A percentile compares a stretch with the other conserved stretches of the same genome.
Evolutionary conservation across 2,329 filamentous ascomycete genomes (phyloP).

Genomic region (Harringtonia lauricola): DNA sequence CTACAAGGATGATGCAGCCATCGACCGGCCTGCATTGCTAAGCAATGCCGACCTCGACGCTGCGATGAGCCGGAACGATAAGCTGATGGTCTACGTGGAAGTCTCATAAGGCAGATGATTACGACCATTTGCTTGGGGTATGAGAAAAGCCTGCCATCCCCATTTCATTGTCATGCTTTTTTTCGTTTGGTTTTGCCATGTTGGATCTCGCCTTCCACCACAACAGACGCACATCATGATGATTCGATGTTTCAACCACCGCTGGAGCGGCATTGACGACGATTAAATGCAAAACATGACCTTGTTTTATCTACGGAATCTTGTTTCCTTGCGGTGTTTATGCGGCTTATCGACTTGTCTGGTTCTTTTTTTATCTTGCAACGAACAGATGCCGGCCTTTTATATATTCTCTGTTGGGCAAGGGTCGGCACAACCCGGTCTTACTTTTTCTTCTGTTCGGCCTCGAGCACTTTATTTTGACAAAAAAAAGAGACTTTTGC

Average conservation of each 20-base stretch:
- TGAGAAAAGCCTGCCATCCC: no score
- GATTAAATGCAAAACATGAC: neutral
- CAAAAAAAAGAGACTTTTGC: neutral
- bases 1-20: slow-evolving; percentile 76
- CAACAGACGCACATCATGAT: no score
- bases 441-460: no score
- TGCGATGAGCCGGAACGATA: slow-evolving; percentile 75
- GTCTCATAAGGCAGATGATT: slow-evolving; percentile 24
- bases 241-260: neutral
- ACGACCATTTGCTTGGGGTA: no score
- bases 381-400: no score
- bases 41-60: slow-evolving; percentile 72
- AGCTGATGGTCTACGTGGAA: slow-evolving; percentile 68
- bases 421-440: no score
- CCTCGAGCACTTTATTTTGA: neutral
- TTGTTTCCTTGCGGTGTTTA: neutral
- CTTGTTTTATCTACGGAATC: neutral
- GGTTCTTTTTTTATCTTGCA: neutral
- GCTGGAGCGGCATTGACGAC: neutral
- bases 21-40: slow-evolving; percentile 61
- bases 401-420: no score
- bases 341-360: neutral
- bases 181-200: neutral
- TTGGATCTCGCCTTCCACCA: neutral
- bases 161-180: no score